Evolutionary conservation across 2,329 filamentous ascomycete species (phyloP).

Genomic region (Exophiala dermatitidis): DNA sequence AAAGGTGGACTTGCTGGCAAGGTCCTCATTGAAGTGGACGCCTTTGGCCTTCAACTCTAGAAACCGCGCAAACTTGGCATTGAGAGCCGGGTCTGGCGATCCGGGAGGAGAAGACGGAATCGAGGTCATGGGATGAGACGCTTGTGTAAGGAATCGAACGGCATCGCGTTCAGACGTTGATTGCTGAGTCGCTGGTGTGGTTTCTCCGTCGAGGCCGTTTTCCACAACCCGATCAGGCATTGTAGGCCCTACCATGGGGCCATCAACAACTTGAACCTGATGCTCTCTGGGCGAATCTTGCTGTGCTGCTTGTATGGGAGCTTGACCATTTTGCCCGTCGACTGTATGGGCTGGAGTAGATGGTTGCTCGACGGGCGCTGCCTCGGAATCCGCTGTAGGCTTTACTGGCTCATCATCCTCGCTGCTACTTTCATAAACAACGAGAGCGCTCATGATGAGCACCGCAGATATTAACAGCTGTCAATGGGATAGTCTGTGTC

Average conservation of each 20-base stretch:
- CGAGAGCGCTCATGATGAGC: conserved; percentile 31
- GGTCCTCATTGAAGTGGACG: conserved; percentile 57
- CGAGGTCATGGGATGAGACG: conserved; percentile 39
- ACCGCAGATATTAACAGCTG: too few relatives aligned
- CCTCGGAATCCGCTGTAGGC: not conserved
- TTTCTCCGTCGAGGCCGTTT: conserved; percentile 5
- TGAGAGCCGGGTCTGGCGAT: conserved; percentile 39
- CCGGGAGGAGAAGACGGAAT: conserved; percentile 43
- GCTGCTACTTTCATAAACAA: conserved; percentile 40
- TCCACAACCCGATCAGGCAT: conserved; percentile 14
- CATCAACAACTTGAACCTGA: not conserved
- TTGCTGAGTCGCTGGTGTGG: conserved; percentile 3
- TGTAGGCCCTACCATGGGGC: conserved; percentile 22
- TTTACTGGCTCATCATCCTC: conserved; percentile 35
- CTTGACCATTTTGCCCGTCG: not conserved
- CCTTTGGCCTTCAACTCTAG: conserved; percentile 55
- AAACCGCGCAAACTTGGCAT: conserved; percentile 54
- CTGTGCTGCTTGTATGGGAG: not conserved
- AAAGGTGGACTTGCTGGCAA: conserved; percentile 51
- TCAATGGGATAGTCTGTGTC: too few relatives aligned
- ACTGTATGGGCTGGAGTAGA: not conserved
- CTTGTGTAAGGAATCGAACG: conserved; percentile 52
- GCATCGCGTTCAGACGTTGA: conserved; percentile 31
- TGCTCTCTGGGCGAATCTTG: not conserved
- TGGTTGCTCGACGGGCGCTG: not conserved